Conservation (phyloP, 2,329 filamentous ascomycete genomes). For the Stagonosporopsis cucurbitacearum region DNA sequence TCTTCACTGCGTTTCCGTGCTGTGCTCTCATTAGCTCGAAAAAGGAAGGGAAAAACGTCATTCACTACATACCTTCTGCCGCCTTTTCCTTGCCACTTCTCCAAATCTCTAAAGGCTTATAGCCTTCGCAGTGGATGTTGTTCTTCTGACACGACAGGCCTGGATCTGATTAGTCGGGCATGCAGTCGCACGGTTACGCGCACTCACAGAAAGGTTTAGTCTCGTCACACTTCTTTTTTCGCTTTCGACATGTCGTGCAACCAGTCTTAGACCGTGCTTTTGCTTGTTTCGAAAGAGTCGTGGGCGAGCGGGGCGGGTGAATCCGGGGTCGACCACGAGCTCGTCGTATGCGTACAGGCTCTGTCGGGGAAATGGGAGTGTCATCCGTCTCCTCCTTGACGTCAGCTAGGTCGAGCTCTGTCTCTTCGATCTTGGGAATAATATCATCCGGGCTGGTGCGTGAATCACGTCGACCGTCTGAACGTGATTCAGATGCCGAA, state of each 20-base stretch:
- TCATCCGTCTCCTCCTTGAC: slow-evolving; percentile 46
- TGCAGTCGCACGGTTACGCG: background rate
- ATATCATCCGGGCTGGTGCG: slow-evolving; percentile 46
- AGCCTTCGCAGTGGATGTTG: slow-evolving; percentile 88
- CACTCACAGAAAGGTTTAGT: slow-evolving; percentile 53
- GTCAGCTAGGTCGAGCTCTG: slow-evolving; percentile 53
- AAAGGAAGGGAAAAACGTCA: background rate
- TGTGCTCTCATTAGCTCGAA: slow-evolving; percentile 30
- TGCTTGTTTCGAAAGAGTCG: slow-evolving; percentile 70
- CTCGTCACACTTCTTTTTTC: slow-evolving; percentile 67
- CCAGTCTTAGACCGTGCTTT: slow-evolving; percentile 72
- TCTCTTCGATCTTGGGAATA: slow-evolving; percentile 62
- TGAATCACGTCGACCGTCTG: slow-evolving; percentile 35
- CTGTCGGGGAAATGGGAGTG: slow-evolving; percentile 43
- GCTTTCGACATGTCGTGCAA: slow-evolving; percentile 64
- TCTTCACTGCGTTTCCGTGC: slow-evolving; percentile 45
- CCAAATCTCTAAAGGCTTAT: slow-evolving; percentile 86
- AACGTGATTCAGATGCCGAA: slow-evolving; percentile 33
- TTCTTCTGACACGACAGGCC: slow-evolving; percentile 93
- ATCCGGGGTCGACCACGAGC: slow-evolving; percentile 81
- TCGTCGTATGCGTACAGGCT: slow-evolving; percentile 48
- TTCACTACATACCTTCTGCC: slow-evolving; percentile 61
- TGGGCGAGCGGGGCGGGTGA: slow-evolving; percentile 69
- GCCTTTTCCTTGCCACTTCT: slow-evolving; percentile 80
- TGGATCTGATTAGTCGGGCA: slow-evolving; percentile 49